Evolutionary conservation across 2,329 filamentous ascomycete genomes (phyloP), one percentile per base, ranked within the genome.

Genomic region (Ceratocystis lukuohia): DNA sequence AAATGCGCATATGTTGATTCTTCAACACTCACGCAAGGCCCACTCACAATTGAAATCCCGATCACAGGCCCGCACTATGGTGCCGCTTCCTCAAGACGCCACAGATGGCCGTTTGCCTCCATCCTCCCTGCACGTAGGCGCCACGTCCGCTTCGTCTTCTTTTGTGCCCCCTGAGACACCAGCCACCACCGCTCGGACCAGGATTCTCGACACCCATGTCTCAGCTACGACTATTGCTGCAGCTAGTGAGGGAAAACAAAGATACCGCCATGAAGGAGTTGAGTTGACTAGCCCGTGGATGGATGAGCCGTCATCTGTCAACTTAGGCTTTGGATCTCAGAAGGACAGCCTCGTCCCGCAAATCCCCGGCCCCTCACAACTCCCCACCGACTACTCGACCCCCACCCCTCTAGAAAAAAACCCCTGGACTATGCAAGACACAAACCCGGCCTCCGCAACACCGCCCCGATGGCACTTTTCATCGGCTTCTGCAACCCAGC

Each of bases 141-240:
- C 66, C 56, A 62, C 62, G 53, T 61, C 62, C 45, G 50, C 62
- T 63, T 61, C 48, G 61, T 48, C 45, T 33, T 28, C 56, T 41
- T 53, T 53, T 53, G 48, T 53, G 28, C 28, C 66, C 61, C 66
- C 66, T 64, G 66, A 66, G 66, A 66, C 66, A 63, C 66, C 66
- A 63, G 63, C 66, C 64, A 64, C 66, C 61, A 64, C 61, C 61
- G 66, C 66, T 67, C 56, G 62, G 66, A 62, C 66, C 66, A 67
- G 62, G 33, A 67, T 41, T 37, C 44, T 45, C 44, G 44, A 53
- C 59, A 66, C 59, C 65, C 57, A 66, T 66, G 65, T 62, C 59
- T 62, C 59, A 57, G 30, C 59, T 22, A 46, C 46, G 46, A 57
- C 59, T 33, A 30, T 44, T 37, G 37, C 10, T 41, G 53, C 53